These are phyloP conservation scores for Mortierella polycephala DNA, from an alignment of 371 early-diverging fungal species.

Conservation along the genomic window DNA sequence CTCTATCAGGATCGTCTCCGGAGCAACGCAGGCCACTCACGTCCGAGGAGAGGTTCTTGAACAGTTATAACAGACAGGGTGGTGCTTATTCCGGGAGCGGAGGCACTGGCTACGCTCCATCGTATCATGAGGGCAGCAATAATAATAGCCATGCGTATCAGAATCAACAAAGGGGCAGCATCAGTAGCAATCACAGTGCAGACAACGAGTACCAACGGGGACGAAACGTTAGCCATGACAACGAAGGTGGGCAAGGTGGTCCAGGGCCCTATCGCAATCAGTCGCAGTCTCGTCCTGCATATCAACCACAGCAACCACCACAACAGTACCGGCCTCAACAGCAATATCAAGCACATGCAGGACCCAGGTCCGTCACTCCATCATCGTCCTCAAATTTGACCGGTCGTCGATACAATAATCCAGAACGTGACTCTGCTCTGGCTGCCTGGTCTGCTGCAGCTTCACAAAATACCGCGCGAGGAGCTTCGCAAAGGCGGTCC, in stretches of 20 bases:
- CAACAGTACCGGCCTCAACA: not conserved
- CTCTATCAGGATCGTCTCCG: not conserved
- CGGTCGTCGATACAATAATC: not conserved
- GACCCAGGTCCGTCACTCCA: not conserved
- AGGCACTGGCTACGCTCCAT: not conserved
- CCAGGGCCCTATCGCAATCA: not conserved
- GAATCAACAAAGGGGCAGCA: too few relatives aligned
- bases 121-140: not conserved
- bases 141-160: not conserved
- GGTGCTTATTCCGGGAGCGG: not conserved
- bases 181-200: too few relatives aligned
- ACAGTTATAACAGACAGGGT: not conserved
- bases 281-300: not conserved
- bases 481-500: not conserved
- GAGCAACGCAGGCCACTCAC: not conserved
- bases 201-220: too few relatives aligned
- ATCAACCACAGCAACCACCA: not conserved
- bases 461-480: not conserved
- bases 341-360: not conserved
- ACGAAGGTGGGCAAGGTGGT: not conserved
- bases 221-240: not conserved
- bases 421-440: not conserved
- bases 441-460: slow-evolving; percentile 1
- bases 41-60: slow-evolving; percentile 7
- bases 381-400: not conserved